Percentiles rank a stretch among this genome's conserved stretches.
Evolutionary conservation across 164 flowering plant species (phyloP).

Genomic region (Paratinospora sagittata): DNA sequence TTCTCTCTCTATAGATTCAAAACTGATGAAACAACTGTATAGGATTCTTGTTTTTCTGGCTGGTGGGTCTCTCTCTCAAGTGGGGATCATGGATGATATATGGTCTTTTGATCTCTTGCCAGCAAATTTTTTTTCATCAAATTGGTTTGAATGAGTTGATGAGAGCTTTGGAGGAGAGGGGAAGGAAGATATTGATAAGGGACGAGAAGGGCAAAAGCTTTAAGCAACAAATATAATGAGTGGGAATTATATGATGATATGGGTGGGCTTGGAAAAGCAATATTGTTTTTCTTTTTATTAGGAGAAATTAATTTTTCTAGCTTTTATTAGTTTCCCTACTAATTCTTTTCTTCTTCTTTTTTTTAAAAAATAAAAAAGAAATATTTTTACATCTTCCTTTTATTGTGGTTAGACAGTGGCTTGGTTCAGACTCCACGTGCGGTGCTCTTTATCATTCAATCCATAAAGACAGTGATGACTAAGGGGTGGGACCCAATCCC

Average conservation of each 20-base stretch:
- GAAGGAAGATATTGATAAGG: no score
- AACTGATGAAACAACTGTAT: conserved; percentile 9
- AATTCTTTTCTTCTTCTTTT: conserved; percentile 2
- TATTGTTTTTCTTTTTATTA: no score
- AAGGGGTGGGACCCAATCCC: conserved; percentile 29
- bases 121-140: conserved; percentile 6
- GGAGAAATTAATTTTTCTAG: no score
- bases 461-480: conserved; percentile 52
- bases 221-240: conserved; percentile 67
- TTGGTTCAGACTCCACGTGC: no score
- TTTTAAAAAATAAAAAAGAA: no score
- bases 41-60: conserved; percentile 22
- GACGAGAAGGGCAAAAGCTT: conserved; percentile 34
- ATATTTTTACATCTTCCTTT: no score
- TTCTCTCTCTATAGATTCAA: no score
- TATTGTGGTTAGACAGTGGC: no score
- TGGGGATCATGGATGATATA: conserved; percentile 12
- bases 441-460: no score
- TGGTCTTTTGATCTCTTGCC: conserved; percentile 1
- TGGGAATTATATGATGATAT: conserved; percentile 51
- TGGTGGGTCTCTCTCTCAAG: conserved; percentile 31
- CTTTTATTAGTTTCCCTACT: background rate
- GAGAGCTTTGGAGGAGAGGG: conserved; percentile 9
- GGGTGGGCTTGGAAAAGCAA: conserved; percentile 29
- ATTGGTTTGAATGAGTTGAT: conserved; percentile 3